Evolutionary conservation across 345 rosid genomes (phyloP).

Genomic region (Dipteronia dyeriana): DNA sequence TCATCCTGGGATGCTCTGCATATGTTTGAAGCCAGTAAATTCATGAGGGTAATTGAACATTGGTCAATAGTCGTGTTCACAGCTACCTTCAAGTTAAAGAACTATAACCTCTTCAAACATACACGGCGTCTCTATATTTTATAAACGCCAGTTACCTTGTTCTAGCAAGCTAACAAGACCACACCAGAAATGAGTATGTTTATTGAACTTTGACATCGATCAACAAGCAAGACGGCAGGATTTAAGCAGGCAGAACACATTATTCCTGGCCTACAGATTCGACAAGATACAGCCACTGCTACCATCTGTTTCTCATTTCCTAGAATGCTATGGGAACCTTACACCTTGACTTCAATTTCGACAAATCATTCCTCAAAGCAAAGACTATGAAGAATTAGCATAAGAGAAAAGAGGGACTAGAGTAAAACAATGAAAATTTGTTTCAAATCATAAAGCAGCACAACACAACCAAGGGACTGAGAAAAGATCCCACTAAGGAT

Average conservation of each 20-base stretch:
- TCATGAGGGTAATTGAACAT: not conserved
- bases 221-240: slow-evolving; percentile 1
- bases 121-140: not conserved
- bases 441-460: not conserved
- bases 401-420: not conserved
- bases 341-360: not conserved
- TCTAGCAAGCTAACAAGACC: not conserved
- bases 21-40: not conserved
- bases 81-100: not conserved
- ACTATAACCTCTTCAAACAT: not conserved
- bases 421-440: not conserved
- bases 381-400: not conserved
- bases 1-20: not conserved
- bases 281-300: not conserved
- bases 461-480: not conserved
- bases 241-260: not conserved
- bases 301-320: not conserved
- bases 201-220: not conserved
- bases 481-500: not conserved
- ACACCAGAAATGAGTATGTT: not conserved
- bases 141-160: not conserved
- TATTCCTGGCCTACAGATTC: not conserved
- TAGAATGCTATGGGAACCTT: not conserved
- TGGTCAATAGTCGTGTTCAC: not conserved
- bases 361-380: not conserved